Percentiles rank a stretch among this genome's conserved stretches.
phyloP scores from a whole-genome alignment of 306 rosid species.

The Dalbergia cultrata region DNA sequence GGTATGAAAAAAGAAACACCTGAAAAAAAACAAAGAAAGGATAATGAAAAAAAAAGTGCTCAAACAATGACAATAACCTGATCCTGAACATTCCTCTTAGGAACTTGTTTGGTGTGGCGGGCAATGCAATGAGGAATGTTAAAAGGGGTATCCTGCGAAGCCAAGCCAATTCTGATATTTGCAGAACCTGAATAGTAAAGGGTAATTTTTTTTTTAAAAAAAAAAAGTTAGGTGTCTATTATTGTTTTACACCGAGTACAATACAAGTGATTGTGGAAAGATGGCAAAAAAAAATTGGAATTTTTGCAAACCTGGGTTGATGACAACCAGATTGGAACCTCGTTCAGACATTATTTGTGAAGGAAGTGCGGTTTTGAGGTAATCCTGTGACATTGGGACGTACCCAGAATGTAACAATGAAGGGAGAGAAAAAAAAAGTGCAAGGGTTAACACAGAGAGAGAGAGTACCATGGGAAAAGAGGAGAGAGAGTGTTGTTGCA shows the following conservation, averaged over 20 bases:
- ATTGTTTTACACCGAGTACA: too few species aligned
- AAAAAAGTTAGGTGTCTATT: too few species aligned
- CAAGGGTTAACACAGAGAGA: background rate
- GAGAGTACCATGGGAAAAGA: slow-evolving; percentile 47
- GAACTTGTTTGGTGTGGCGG: slow-evolving; percentile 71
- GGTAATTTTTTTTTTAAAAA: background rate
- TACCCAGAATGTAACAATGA: background rate
- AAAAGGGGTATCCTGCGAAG: slow-evolving; percentile 85
- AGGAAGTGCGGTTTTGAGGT: slow-evolving; percentile 91
- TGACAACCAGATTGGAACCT: slow-evolving; percentile 91
- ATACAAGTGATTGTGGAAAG: background rate
- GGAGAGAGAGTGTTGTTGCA: background rate
- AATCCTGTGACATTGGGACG: slow-evolving; percentile 69
- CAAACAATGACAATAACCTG: slow-evolving; percentile 69
- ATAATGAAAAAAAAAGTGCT: background rate
- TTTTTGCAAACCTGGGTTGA: slow-evolving; percentile 79
- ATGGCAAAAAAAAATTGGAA: slow-evolving; percentile 14
- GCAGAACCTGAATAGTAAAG: slow-evolving; percentile 70
- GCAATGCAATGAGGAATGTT: slow-evolving; percentile 92
- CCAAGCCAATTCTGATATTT: slow-evolving; percentile 85
- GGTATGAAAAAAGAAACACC: background rate
- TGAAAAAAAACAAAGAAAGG: background rate
- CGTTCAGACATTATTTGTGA: slow-evolving; percentile 86
- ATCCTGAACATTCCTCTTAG: slow-evolving; percentile 77
- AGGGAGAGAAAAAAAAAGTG: slow-evolving; percentile 17